Conservation (phyloP, 1,139 yeast species). For the Saccharomyces pastorianus region DNA sequence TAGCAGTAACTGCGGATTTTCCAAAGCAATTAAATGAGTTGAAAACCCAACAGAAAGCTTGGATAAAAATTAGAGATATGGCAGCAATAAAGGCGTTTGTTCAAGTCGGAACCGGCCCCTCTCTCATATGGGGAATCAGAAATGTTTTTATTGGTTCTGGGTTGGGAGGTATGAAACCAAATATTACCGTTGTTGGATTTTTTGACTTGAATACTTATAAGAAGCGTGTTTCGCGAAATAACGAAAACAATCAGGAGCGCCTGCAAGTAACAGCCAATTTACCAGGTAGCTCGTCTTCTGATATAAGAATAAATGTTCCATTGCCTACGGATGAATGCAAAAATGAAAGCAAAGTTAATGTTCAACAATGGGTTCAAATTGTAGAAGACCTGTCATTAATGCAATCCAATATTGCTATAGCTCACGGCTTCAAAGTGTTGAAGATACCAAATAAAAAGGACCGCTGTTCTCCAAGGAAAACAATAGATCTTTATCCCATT, state of each 20-base stretch:
- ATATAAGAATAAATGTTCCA: constrained; percentile 14
- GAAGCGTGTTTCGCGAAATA: constrained; percentile 8
- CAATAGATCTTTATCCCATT: constrained; percentile 85
- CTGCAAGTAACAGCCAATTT: constrained; percentile 3
- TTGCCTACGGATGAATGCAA: constrained; percentile 76
- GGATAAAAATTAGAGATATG: constrained; percentile 74
- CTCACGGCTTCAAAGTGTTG: constrained; percentile 68
- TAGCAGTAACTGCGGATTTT: constrained; percentile 50
- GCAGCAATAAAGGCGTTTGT: constrained; percentile 83
- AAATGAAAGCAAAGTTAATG: constrained; percentile 51
- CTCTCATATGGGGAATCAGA: constrained; percentile 91
- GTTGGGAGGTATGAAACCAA: constrained; percentile 94
- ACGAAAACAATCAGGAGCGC: not conserved
- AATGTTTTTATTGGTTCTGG: constrained; percentile 90
- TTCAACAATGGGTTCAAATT: constrained; percentile 80
- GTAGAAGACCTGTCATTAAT: constrained; percentile 84
- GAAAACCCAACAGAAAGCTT: constrained; percentile 64
- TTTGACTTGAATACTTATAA: constrained; percentile 41
- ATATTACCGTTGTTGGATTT: constrained; percentile 84
- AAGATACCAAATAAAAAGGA: constrained; percentile 43
- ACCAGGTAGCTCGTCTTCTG: constrained; percentile 8
- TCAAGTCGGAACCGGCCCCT: constrained; percentile 82
- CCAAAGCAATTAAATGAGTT: constrained; percentile 60
- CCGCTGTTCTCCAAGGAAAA: constrained; percentile 36
- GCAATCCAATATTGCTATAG: constrained; percentile 89